Conservation (phyloP, 139 green algal species). For the Chlorokybus atmophyticus region DNA sequence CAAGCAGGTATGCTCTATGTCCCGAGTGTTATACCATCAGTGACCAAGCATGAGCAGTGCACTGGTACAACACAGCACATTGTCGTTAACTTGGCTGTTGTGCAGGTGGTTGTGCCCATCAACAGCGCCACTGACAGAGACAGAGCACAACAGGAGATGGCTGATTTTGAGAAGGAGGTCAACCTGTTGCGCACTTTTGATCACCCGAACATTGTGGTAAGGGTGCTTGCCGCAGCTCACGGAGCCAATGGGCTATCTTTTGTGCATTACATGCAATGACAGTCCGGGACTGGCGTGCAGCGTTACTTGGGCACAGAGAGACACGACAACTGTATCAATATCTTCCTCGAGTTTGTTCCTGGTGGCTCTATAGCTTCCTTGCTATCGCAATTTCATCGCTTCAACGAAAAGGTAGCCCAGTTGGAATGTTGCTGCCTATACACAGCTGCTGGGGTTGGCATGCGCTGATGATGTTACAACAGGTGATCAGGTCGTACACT, state of each 20-base stretch:
- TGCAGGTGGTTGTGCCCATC: constrained; percentile 3
- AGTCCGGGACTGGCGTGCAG: constrained; percentile 15
- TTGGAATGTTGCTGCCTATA: not conserved
- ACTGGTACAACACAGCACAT: too few species aligned
- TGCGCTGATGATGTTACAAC: constrained; percentile 7
- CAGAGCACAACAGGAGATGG: constrained; percentile 44
- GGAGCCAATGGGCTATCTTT: too few species aligned
- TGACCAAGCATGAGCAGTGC: too few species aligned
- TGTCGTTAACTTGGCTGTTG: too few species aligned
- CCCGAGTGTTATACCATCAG: too few species aligned
- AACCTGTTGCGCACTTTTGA: constrained; percentile 56
- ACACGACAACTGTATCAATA: constrained; percentile 57
- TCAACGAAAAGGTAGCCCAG: constrained; percentile 22
- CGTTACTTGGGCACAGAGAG: constrained; percentile 26
- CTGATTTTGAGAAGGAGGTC: constrained; percentile 70
- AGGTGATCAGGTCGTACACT: constrained; percentile 51
- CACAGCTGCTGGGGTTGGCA: too few species aligned
- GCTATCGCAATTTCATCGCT: constrained; percentile 58
- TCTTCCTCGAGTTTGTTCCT: constrained; percentile 93
- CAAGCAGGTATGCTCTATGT: constrained; percentile 90
- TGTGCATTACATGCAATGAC: too few species aligned
- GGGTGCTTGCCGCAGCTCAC: too few species aligned
- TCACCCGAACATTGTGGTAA: constrained; percentile 80
- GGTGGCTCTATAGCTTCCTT: constrained; percentile 82
- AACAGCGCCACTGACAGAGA: constrained; percentile 15